phyloP scores from a whole-genome alignment of 306 rosid species.

The Acacia crassicarpa region DNA sequence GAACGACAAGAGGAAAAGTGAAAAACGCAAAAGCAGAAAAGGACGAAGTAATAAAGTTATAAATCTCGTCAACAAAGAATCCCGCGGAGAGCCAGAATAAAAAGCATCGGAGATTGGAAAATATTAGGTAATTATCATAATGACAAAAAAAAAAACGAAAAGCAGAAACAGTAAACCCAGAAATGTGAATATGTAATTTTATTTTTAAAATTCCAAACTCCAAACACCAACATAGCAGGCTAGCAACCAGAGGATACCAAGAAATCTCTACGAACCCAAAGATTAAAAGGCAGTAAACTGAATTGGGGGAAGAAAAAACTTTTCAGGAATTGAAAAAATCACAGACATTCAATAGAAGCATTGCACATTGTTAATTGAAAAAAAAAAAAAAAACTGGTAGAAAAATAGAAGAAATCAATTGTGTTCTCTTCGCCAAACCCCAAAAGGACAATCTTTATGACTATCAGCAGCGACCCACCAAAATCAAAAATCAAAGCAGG shows the following conservation, averaged over 20 bases:
- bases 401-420: not conserved
- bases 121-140: slow-evolving; percentile 37
- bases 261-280: not conserved
- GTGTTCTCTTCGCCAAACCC: not conserved
- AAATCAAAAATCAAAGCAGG: not conserved
- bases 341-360: slow-evolving; percentile 1
- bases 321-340: not conserved
- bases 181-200: not conserved
- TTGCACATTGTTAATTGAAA: not conserved
- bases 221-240: not conserved
- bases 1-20: slow-evolving; percentile 49
- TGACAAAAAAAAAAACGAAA: slow-evolving; percentile 7
- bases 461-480: not conserved
- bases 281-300: not conserved
- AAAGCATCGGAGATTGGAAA: slow-evolving; percentile 30
- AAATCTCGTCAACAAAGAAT: not conserved
- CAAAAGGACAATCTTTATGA: not conserved
- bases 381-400: slow-evolving; percentile 1
- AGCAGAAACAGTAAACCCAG: slow-evolving; percentile 8
- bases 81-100: slow-evolving; percentile 41
- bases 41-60: not conserved
- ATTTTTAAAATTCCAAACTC: not conserved
- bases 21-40: slow-evolving; percentile 66
- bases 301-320: not conserved
- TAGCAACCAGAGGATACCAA: not conserved